A percentile compares a stretch with the other conserved stretches of the same genome.
Evolutionary conservation across 2,329 filamentous ascomycete genomes (phyloP).

Genomic region (Albophoma yamanashiensis): DNA sequence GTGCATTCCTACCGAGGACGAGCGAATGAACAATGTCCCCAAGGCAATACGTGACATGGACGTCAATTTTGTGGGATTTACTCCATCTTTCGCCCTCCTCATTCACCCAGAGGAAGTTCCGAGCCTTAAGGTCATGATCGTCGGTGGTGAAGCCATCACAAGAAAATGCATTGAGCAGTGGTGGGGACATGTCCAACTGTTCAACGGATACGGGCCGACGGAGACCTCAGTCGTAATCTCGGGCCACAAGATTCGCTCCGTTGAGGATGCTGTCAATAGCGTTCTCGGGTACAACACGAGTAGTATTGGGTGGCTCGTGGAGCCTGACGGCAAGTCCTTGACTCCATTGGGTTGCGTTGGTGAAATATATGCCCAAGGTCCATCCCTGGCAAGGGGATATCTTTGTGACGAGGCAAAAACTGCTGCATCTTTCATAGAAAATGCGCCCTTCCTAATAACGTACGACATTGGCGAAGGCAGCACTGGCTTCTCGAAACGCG

Average conservation of each 20-base stretch:
- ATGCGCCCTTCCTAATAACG: slow-evolving; percentile 12
- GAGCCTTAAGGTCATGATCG: slow-evolving; percentile 2
- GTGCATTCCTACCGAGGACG: slow-evolving; percentile 9
- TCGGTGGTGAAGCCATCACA: slow-evolving; percentile 6
- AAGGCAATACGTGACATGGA: slow-evolving; percentile 6
- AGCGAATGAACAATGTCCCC: slow-evolving; percentile 7
- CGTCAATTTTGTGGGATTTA: slow-evolving; percentile 7
- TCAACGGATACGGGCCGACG: slow-evolving; percentile 9
- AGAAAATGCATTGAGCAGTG: slow-evolving; percentile 5
- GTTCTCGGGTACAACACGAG: slow-evolving; percentile 5
- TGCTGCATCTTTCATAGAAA: slow-evolving; percentile 12
- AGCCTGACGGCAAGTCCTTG: slow-evolving; percentile 4
- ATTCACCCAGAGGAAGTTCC: slow-evolving; percentile 7
- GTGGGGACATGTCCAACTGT: slow-evolving; percentile 6
- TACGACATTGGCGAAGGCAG: slow-evolving; percentile 3
- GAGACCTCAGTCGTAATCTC: slow-evolving; percentile 5
- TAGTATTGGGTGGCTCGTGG: slow-evolving; percentile 4
- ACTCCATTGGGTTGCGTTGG: slow-evolving; percentile 8
- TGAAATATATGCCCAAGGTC: slow-evolving; percentile 15
- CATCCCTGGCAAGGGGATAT: slow-evolving; percentile 35
- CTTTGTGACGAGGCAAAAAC: slow-evolving; percentile 24
- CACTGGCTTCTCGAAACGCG: slow-evolving; percentile 6
- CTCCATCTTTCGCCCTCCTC: slow-evolving; percentile 7
- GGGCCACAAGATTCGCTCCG: background rate
- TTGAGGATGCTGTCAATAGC: background rate